phyloP scores from a whole-genome alignment of 805 yeast species.

The Hanseniaspora mollemarum region DNA sequence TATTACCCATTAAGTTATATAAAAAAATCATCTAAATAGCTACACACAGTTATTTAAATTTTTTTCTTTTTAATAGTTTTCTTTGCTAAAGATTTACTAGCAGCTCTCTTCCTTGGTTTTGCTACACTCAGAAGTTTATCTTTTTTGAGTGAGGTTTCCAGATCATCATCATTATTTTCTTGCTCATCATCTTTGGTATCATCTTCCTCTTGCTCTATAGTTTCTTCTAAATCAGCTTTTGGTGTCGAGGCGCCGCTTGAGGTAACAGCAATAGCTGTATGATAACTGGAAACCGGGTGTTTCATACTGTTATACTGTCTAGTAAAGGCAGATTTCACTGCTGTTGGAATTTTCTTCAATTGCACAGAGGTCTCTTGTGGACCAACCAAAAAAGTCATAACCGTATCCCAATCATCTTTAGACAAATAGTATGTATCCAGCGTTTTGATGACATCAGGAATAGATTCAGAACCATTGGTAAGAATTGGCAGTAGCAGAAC shows the following conservation, averaged over 20 bases:
- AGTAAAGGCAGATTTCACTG: conserved; percentile 78
- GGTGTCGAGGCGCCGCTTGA: conserved; percentile 19
- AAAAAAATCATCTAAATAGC: conserved; percentile 41
- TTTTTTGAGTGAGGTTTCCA: conserved; percentile 28
- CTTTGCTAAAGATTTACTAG: conserved; percentile 18
- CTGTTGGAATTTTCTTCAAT: conserved; percentile 56
- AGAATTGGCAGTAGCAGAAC: conserved; percentile 50
- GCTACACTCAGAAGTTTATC: conserved; percentile 29
- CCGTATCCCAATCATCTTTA: conserved; percentile 82
- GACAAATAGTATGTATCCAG: conserved; percentile 82
- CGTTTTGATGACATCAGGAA: conserved; percentile 49
- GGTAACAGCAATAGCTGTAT: conserved; percentile 44
- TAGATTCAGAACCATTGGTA: conserved; percentile 47
- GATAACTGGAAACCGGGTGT: conserved; percentile 80
- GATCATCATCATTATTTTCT: conserved; percentile 23
- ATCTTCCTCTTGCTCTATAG: conserved; percentile 29
- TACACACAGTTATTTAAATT: conserved; percentile 35
- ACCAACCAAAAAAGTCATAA: conserved; percentile 77
- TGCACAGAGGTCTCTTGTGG: conserved; percentile 35
- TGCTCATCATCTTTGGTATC: conserved; percentile 25
- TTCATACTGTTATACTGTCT: conserved; percentile 60
- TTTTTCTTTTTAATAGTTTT: conserved; percentile 21
- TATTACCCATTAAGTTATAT: conserved; percentile 21
- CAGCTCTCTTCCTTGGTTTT: conserved; percentile 21
- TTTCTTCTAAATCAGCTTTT: conserved; percentile 31